These are phyloP conservation scores for Flaveria trinervia DNA, from an alignment of 129 eudicot genomes.

Conservation along the genomic window DNA sequence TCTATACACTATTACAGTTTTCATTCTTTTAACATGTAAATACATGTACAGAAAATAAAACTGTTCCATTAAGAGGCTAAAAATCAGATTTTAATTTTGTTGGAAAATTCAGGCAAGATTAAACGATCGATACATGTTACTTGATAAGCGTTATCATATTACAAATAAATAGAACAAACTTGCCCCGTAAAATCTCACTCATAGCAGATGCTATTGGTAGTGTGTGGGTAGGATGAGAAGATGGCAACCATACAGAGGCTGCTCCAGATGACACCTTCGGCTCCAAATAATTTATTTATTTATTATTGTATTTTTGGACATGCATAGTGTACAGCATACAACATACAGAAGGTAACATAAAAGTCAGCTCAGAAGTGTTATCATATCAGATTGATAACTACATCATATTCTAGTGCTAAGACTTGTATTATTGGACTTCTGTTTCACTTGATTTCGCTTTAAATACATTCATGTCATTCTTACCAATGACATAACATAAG, in stretches of 20 bases:
- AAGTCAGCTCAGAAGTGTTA: too few relatives aligned
- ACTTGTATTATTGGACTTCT: background rate
- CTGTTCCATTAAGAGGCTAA: background rate
- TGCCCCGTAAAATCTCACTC: too few relatives aligned
- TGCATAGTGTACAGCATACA: too few relatives aligned
- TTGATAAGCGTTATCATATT: background rate
- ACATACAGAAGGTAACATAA: too few relatives aligned
- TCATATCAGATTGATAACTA: background rate
- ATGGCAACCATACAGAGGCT: too few relatives aligned
- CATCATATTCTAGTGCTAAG: background rate
- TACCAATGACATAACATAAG: background rate
- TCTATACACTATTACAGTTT: background rate
- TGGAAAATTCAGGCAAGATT: background rate
- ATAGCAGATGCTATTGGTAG: too few relatives aligned
- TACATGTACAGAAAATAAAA: background rate
- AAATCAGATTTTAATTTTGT: background rate
- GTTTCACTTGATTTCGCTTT: background rate
- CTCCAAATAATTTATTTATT: too few relatives aligned
- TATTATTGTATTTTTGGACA: too few relatives aligned
- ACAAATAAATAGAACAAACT: too few relatives aligned
- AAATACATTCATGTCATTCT: background rate
- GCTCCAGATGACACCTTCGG: too few relatives aligned
- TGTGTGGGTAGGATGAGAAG: too few relatives aligned
- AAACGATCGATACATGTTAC: background rate
- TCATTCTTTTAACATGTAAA: background rate